Conservation (phyloP, 2,329 filamentous ascomycete genomes). For the Botrytis porri region DNA sequence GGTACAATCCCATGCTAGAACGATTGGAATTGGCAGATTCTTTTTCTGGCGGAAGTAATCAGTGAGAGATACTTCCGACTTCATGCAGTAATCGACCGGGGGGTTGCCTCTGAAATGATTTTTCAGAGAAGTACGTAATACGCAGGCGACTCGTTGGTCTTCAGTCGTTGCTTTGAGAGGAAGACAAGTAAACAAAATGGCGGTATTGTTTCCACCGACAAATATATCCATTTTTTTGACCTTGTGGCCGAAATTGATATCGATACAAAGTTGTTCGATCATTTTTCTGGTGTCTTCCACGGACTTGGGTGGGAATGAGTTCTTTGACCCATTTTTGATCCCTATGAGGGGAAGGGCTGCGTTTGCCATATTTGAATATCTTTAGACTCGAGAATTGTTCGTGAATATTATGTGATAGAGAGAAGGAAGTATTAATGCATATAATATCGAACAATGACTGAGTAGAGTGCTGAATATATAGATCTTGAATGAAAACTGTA, state of each 20-base stretch:
- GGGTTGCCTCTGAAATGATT: not conserved
- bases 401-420: not conserved
- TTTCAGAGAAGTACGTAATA: not conserved
- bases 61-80: not conserved
- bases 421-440: not conserved
- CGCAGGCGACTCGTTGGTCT: not conserved
- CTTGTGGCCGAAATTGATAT: not conserved
- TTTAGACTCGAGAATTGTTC: not conserved
- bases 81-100: accelerated
- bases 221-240: not conserved
- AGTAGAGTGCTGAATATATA: not conserved
- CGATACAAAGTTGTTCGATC: not conserved
- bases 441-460: not conserved
- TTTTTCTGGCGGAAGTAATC: not conserved
- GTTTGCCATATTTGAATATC: not conserved
- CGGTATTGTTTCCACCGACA: not conserved
- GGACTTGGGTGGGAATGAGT: not conserved
- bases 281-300: not conserved
- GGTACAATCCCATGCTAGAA: not conserved
- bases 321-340: not conserved
- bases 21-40: not conserved
- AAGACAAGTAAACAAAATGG: not conserved
- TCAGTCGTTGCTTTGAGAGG: not conserved
- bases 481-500: not conserved
- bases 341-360: not conserved